These are phyloP conservation scores for Diaporthe citri DNA, from an alignment of 2,329 filamentous ascomycete species.

Conservation along the genomic window DNA sequence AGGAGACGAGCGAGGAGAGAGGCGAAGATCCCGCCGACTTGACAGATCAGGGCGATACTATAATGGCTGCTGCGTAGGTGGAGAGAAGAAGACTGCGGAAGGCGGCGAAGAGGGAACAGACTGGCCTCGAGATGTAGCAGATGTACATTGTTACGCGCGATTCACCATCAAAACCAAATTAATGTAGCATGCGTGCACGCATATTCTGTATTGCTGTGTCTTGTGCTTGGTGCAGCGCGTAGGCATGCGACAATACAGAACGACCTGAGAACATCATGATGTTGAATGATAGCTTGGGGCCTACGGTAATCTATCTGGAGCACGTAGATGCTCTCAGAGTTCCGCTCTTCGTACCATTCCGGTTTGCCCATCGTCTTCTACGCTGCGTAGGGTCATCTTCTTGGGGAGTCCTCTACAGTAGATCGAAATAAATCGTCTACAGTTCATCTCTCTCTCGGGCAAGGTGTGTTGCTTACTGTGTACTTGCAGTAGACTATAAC, in stretches of 20 bases:
- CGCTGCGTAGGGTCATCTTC: neutral
- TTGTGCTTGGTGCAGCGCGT: neutral
- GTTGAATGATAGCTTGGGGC: neutral
- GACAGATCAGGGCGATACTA: slow-evolving; percentile 39
- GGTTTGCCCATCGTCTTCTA: neutral
- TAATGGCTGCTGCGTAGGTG: slow-evolving; percentile 36
- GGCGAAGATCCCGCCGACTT: slow-evolving; percentile 39
- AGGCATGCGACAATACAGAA: neutral
- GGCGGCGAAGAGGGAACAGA: neutral
- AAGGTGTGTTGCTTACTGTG: neutral
- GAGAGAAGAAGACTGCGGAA: neutral
- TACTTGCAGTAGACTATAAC: neutral
- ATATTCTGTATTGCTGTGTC: neutral
- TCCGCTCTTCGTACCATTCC: neutral
- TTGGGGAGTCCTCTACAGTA: too few species aligned
- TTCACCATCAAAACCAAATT: neutral
- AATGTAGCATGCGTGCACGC: neutral
- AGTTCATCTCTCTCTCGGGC: neutral
- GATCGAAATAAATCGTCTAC: neutral
- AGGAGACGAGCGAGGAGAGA: slow-evolving; percentile 47
- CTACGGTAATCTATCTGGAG: too few species aligned
- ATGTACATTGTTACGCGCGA: neutral
- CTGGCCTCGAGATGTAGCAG: neutral
- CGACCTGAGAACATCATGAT: neutral
- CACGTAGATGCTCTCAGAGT: too few species aligned